Conservation (phyloP, 1,139 yeast species). For the Yamadazyma conglobata region DNA sequence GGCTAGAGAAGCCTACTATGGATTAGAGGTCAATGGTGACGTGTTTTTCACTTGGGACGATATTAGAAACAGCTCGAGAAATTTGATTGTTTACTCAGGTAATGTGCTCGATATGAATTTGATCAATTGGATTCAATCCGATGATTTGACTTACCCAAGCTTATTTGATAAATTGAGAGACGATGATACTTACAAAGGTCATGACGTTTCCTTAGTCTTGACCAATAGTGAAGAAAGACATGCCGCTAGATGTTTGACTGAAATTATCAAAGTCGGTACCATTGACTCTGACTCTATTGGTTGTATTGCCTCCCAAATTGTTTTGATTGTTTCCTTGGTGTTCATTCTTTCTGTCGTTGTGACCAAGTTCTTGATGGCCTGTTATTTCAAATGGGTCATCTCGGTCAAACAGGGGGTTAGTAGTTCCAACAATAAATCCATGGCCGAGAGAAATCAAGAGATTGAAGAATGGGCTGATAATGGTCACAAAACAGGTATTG, state of each 20-base stretch:
- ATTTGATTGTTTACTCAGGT: conserved; percentile 84
- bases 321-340: conserved; percentile 72
- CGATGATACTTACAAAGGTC: conserved; percentile 60
- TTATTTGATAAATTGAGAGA: conserved; percentile 61
- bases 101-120: conserved; percentile 78
- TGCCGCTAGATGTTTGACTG: conserved; percentile 81
- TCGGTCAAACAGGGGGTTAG: conserved; percentile 80
- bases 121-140: conserved; percentile 66
- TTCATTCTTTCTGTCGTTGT: conserved; percentile 80
- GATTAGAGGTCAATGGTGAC: conserved; percentile 61
- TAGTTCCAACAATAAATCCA: conserved; percentile 27
- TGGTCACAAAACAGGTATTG: conserved; percentile 30
- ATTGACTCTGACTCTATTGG: conserved; percentile 90
- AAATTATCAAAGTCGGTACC: conserved; percentile 82
- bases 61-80: conserved; percentile 64
- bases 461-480: conserved; percentile 76
- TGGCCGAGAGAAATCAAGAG: conserved; percentile 51
- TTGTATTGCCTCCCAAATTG: conserved; percentile 89
- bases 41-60: conserved; percentile 92
- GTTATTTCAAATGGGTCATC: conserved; percentile 83
- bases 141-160: conserved; percentile 69
- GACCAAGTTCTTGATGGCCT: conserved; percentile 76
- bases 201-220: conserved; percentile 76
- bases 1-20: conserved; percentile 70
- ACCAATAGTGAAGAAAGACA: conserved; percentile 66